Evolutionary conservation across 257 asterid species (phyloP), one percentile per base, ranked within the genome.

Genomic region (Marsdenia floribunda): DNA sequence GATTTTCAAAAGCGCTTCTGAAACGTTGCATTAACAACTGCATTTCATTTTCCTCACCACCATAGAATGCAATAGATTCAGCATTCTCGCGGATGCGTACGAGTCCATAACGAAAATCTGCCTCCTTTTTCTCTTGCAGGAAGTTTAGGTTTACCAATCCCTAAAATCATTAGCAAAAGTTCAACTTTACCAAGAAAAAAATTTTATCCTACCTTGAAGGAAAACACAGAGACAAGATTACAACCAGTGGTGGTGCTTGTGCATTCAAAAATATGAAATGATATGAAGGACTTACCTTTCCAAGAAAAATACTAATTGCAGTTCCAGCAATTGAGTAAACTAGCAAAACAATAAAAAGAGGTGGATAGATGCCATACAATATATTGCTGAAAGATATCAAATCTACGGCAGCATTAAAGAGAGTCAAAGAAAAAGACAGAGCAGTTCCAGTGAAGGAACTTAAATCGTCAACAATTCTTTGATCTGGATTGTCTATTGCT

Each of bases 71-170:
- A 82, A 93, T 93, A 76, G 98, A 90, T 80, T 93, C 98, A 50
- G 98, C 98, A 83, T 93, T 93, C 84, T 93, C 98, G 78, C 98
- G 81, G 80, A 93, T 83, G 14, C 98, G 97, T 75, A 91, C 94
- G 65, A 91, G 94, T 65, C 94, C 97, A 72, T 91, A 91, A 38
- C 96, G 89, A 59, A 91, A 91, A 86, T 91, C 97, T 42, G 96
- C 97, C 87, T 91, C 97, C 75, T 90, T 91, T 83, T 91, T 90
- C 89, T 91, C 97, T 93, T 93, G 97, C 86, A 91, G 78, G 84
- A 93, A 93, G 87, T 93, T 93, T 73, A 91, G 82, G 60, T 80
- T 72, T 84, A 91, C 98, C 82, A 93, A 78, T 66, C 91, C 97
- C 97, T 91, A 74, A 70, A 77, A 76, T 35, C 44, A 76, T 68